phyloP scores from a whole-genome alignment of 345 rosid species.

The Bruguiera parviflora region DNA sequence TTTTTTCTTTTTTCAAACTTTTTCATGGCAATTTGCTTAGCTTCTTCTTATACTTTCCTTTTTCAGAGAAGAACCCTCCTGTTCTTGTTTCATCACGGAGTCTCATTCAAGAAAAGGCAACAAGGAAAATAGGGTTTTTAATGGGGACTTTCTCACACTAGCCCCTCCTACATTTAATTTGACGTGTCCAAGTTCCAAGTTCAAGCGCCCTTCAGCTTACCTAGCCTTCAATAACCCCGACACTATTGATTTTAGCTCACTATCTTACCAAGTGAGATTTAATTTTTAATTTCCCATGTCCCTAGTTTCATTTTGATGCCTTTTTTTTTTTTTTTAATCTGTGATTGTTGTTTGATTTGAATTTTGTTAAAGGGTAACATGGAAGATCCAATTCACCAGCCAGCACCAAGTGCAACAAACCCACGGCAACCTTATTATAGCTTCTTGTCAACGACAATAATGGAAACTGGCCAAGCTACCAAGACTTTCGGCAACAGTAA shows the following conservation, averaged over 20 bases:
- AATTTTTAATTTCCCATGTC: constrained; percentile 3
- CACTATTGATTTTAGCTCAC: constrained; percentile 30
- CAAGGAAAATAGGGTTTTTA: constrained; percentile 20
- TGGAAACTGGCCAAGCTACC: constrained; percentile 21
- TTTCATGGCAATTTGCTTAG: not conserved
- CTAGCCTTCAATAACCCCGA: constrained; percentile 17
- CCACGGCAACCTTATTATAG: constrained; percentile 35
- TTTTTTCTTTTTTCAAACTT: not conserved
- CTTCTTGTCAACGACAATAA: constrained; percentile 38
- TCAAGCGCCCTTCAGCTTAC: constrained; percentile 21
- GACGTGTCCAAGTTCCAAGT: constrained; percentile 20
- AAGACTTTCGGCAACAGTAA: constrained; percentile 9
- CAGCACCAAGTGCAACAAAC: constrained; percentile 15
- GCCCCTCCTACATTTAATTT: constrained; percentile 35
- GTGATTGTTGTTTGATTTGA: not conserved
- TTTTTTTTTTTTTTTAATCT: not conserved
- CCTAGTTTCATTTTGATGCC: not conserved
- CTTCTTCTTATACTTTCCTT: not conserved
- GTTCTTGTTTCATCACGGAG: constrained; percentile 29
- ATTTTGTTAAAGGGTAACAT: constrained; percentile 27
- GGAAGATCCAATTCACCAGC: constrained; percentile 20
- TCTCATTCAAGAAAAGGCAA: constrained; percentile 22
- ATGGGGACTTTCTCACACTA: constrained; percentile 46
- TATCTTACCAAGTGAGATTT: constrained; percentile 39
- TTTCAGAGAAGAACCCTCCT: constrained; percentile 35